Conservation (phyloP, 306 rosid species). For the Biancaea sappan region DNA sequence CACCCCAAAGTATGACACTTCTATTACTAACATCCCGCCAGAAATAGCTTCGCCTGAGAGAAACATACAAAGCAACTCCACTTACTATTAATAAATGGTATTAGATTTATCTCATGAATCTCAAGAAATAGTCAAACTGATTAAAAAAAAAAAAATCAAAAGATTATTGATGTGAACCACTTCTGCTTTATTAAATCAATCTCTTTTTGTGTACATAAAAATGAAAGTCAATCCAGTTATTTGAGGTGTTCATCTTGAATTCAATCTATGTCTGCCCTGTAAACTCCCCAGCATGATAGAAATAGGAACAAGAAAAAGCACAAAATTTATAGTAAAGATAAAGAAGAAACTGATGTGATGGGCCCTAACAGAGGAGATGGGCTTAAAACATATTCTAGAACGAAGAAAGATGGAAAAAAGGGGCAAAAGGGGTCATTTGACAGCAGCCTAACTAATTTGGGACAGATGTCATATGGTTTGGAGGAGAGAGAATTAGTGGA, state of each 20-base stretch:
- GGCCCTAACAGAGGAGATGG: no score
- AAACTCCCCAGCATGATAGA: background rate
- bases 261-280: background rate
- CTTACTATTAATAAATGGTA: background rate
- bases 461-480: no score
- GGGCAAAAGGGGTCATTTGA: no score
- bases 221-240: background rate
- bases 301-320: background rate
- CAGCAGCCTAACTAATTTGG: no score
- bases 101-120: background rate
- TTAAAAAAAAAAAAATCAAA: no score
- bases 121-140: background rate
- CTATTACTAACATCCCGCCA: conserved; percentile 55
- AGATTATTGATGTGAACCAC: background rate
- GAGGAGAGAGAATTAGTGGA: no score
- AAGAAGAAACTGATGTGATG: no score
- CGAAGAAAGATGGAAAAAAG: no score
- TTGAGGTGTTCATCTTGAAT: background rate
- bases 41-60: conserved; percentile 44
- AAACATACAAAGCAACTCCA: conserved; percentile 22
- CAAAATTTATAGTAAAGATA: background rate
- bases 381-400: no score
- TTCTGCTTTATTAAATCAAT: background rate
- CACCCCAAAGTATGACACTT: conserved; percentile 53
- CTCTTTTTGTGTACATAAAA: background rate